A percentile compares a stretch with the other conserved stretches of the same genome.
These are phyloP conservation scores for Ophidiomyces ophidiicola DNA, from an alignment of 2,329 filamentous ascomycete species.

Conservation along the genomic window DNA sequence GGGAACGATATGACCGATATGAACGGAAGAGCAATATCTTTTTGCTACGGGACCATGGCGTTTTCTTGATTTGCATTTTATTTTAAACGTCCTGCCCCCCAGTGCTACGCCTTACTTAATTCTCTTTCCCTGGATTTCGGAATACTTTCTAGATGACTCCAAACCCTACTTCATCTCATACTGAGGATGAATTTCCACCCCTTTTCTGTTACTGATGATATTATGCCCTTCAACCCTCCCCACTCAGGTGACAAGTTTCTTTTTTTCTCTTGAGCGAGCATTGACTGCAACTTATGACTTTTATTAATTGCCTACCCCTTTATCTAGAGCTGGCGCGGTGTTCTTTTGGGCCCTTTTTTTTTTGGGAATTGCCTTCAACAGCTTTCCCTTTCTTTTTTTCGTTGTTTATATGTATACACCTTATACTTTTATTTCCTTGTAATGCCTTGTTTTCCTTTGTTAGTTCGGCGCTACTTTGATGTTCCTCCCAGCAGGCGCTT, in stretches of 20 bases:
- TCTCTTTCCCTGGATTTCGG: too few relatives aligned
- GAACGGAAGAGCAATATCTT: neutral
- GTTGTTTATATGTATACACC: constrained; percentile 9
- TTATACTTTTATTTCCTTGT: neutral
- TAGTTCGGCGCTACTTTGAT: too few relatives aligned
- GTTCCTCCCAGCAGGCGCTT: too few relatives aligned
- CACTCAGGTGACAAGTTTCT: constrained; percentile 12
- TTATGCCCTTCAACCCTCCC: constrained; percentile 12
- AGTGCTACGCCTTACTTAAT: neutral
- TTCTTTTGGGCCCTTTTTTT: constrained; percentile 8
- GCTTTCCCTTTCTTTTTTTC: constrained; percentile 7
- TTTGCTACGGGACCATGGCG: constrained; percentile 1
- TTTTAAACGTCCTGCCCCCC: neutral
- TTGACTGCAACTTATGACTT: constrained; percentile 5
- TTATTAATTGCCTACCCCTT: constrained; percentile 3
- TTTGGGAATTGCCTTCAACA: constrained; percentile 5
- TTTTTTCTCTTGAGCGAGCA: constrained; percentile 10
- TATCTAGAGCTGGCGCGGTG: constrained; percentile 6
- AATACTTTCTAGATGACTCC: too few relatives aligned
- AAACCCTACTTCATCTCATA: constrained; percentile 6
- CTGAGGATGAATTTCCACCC: constrained; percentile 9
- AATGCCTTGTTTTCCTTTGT: constrained; percentile 6
- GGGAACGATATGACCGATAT: neutral
- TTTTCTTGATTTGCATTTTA: neutral
- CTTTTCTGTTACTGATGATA: constrained; percentile 12